Conservation (phyloP, 345 rosid genomes). For the Arabidopsis thaliana region DNA sequence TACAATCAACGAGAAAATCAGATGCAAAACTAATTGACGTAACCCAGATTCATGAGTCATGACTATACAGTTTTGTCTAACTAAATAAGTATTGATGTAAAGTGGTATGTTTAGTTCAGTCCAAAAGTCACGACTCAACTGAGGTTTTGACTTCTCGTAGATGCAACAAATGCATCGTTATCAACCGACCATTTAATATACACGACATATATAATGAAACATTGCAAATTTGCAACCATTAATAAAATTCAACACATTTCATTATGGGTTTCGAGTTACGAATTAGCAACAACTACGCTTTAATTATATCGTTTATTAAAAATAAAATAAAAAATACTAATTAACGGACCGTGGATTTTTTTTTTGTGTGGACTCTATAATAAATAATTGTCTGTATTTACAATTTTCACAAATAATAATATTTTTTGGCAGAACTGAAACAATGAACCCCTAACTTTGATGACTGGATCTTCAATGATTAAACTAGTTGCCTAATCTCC, state of each 20-base stretch:
- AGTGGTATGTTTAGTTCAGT: neutral
- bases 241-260: neutral
- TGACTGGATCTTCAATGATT: slow-evolving; percentile 20
- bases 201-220: slow-evolving; percentile 2
- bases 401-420: neutral
- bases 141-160: slow-evolving; percentile 11
- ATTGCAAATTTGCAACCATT: neutral
- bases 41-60: neutral
- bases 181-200: slow-evolving; percentile 13
- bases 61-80: neutral
- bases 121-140: slow-evolving; percentile 3
- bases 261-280: neutral
- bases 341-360: neutral
- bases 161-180: slow-evolving; percentile 15
- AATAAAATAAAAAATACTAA: too few species aligned
- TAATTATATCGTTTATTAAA: too few species aligned
- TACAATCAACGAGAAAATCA: neutral
- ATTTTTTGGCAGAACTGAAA: neutral
- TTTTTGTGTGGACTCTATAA: neutral
- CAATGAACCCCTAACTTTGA: slow-evolving; percentile 18
- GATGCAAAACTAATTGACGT: neutral
- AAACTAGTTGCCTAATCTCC: slow-evolving; percentile 27
- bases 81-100: neutral
- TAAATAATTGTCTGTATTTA: neutral
- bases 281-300: neutral